Evolutionary conservation across 1,284 basidiomycete species (phyloP).

Genomic region (Cryptococcus jaspeensis): DNA sequence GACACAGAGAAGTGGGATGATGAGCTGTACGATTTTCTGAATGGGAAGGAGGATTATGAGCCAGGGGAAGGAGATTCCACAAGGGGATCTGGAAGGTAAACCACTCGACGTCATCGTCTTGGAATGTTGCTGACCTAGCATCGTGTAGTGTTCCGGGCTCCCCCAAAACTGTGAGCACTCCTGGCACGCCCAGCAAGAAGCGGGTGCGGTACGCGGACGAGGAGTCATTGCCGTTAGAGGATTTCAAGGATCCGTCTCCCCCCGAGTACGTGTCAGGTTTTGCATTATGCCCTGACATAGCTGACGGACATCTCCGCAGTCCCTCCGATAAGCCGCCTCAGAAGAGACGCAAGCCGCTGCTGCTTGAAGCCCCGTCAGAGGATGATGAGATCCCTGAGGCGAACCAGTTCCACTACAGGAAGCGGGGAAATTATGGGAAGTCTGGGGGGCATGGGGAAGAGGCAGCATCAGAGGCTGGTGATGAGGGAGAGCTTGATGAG

Average conservation of each 20-base stretch:
- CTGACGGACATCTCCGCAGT: background rate
- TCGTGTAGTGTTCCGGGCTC: no score
- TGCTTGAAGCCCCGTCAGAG: slow-evolving; percentile 16
- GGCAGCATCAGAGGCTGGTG: background rate
- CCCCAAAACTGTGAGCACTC: slow-evolving; percentile 3
- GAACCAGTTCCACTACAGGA: slow-evolving; percentile 17
- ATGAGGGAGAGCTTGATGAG: background rate
- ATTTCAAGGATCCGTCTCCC: slow-evolving; percentile 36
- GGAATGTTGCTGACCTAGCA: no score
- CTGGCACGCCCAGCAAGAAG: slow-evolving; percentile 35
- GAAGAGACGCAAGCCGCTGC: slow-evolving; percentile 24
- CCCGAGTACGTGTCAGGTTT: slow-evolving; percentile 9
- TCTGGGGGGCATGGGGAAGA: slow-evolving; percentile 1
- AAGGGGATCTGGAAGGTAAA: no score
- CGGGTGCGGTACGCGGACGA: slow-evolving; percentile 47
- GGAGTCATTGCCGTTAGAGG: slow-evolving; percentile 36
- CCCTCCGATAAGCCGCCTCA: slow-evolving; percentile 15
- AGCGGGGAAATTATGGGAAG: background rate
- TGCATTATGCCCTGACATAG: no score
- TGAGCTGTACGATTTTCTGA: slow-evolving; percentile 25
- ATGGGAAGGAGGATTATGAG: slow-evolving; percentile 23
- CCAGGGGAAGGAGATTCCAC: background rate
- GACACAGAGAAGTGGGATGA: slow-evolving; percentile 1
- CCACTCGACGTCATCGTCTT: no score
- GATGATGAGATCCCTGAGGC: slow-evolving; percentile 16